Evolutionary conservation across 2,329 filamentous ascomycete genomes (phyloP), one percentile per base, ranked within the genome.

Genomic region (Karstenula rhodostoma): DNA sequence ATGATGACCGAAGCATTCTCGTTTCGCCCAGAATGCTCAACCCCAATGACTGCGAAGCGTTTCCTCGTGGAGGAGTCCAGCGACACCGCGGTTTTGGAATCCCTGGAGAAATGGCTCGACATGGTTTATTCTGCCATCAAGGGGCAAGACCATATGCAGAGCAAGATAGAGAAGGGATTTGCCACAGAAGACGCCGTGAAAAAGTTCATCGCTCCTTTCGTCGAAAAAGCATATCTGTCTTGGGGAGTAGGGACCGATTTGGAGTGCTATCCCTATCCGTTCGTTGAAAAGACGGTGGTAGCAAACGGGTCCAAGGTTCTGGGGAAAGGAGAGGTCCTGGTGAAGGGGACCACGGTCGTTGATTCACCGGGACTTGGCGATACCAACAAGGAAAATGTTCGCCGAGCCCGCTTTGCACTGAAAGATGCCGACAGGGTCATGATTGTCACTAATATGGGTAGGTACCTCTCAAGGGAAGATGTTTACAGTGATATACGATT

Each of bases 361-460:
- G 48, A 51, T 51, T n/a, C 33, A 23, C 48, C 48, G 4, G 48
- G 48, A 3, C 19, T 40, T 12, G 48, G 48, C 15, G 48, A 51
- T 15, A 33, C 48, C 6, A 51, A 51, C 48, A 51, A 40, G 17
- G 32, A 32, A 13, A 3, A 37, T 25, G 48, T 51, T 10, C 32
- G 40, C 9, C 48, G 48, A 4, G 48, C 48, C 5, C 23, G 40
- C 32, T 23, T 23, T n/a, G 48, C 48, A 37, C 32, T 51, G 7
- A 37, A 23, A 25, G 32, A 51, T 37, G 33, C 48, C 1, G 48
- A 51, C 19, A 51, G 27, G 19, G 40, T 51, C 4, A 51, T 51
- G 48, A 19, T 51, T 12, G 48, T 51, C 7, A 10, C 12, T 3
- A 32, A 51, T 8, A 37, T 51, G 32, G 40, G 40, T 8, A 51